These are phyloP conservation scores for Emericellopsis cladophorae DNA, from an alignment of 2,329 filamentous ascomycete species.

Conservation along the genomic window DNA sequence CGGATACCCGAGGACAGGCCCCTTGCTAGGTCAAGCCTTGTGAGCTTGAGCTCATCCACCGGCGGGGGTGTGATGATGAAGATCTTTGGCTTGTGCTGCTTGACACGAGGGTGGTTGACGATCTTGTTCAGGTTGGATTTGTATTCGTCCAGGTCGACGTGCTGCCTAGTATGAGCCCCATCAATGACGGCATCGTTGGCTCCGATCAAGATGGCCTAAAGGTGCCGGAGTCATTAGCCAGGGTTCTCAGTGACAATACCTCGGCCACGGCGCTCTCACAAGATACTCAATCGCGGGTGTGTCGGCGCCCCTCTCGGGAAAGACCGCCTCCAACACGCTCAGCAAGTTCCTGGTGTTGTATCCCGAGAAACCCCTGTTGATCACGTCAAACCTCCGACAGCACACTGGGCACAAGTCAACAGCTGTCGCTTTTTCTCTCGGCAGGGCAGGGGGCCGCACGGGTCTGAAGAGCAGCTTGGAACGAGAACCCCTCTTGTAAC, in stretches of 20 bases:
- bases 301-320: constrained; percentile 48
- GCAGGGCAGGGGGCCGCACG: constrained; percentile 29
- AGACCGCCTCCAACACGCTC: constrained; percentile 53
- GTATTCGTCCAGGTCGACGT: constrained; percentile 67
- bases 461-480: constrained; percentile 58
- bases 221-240: constrained; percentile 4
- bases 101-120: constrained; percentile 56
- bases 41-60: constrained; percentile 60
- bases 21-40: constrained; percentile 29
- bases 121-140: constrained; percentile 60
- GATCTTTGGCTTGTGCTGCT: constrained; percentile 58
- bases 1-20: constrained; percentile 31
- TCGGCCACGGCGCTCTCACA: constrained; percentile 25
- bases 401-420: constrained; percentile 40
- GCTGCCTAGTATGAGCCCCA: constrained; percentile 50
- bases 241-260: no score
- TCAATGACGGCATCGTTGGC: constrained; percentile 78
- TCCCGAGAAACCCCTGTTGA: constrained; percentile 80
- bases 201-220: constrained; percentile 66
- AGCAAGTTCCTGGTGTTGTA: constrained; percentile 73
- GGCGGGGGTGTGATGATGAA: constrained; percentile 76
- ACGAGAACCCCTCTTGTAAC: constrained; percentile 56
- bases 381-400: constrained; percentile 65
- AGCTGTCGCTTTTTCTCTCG: neutral
- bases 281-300: constrained; percentile 54